phyloP scores from a whole-genome alignment of 2,329 filamentous ascomycete species.

The Fusarium napiforme region DNA sequence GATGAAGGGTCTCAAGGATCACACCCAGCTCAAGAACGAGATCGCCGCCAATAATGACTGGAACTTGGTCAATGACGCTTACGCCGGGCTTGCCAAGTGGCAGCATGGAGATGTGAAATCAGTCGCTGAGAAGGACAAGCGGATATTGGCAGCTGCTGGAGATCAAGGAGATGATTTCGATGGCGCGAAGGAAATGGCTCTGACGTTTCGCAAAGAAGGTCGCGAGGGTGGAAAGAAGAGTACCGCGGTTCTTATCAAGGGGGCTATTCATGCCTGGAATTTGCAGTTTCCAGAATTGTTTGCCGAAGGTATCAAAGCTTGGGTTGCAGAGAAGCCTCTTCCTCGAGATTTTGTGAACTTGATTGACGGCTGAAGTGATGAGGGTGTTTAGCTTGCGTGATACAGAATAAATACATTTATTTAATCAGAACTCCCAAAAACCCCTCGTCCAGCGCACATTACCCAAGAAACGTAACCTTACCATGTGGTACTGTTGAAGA shows the following conservation, averaged over 20 bases:
- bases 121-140: slow-evolving; percentile 27
- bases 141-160: slow-evolving; percentile 46
- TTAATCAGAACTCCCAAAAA: fast-evolving
- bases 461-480: background rate
- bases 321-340: slow-evolving; percentile 46
- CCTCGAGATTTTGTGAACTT: slow-evolving; percentile 40
- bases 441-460: no score
- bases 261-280: slow-evolving; percentile 52
- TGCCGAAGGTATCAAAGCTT: slow-evolving; percentile 51
- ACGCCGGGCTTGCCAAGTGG: slow-evolving; percentile 36
- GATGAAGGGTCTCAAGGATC: slow-evolving; percentile 41
- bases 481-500: background rate
- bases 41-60: slow-evolving; percentile 49
- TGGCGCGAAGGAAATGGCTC: slow-evolving; percentile 32
- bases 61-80: slow-evolving; percentile 41
- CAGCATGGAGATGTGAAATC: slow-evolving; percentile 40
- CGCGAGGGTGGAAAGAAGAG: background rate
- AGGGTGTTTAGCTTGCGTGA: fast-evolving
- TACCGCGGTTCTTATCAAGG: background rate
- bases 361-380: fast-evolving
- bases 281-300: slow-evolving; percentile 55
- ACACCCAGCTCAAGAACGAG: slow-evolving; percentile 47
- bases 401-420: fast-evolving
- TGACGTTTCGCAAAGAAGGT: background rate
- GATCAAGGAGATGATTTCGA: slow-evolving; percentile 50